A percentile compares a stretch with the other conserved stretches of the same genome.
Evolutionary conservation across 2,329 filamentous ascomycete genomes (phyloP).

Genomic region (Claviceps sp.): DNA sequence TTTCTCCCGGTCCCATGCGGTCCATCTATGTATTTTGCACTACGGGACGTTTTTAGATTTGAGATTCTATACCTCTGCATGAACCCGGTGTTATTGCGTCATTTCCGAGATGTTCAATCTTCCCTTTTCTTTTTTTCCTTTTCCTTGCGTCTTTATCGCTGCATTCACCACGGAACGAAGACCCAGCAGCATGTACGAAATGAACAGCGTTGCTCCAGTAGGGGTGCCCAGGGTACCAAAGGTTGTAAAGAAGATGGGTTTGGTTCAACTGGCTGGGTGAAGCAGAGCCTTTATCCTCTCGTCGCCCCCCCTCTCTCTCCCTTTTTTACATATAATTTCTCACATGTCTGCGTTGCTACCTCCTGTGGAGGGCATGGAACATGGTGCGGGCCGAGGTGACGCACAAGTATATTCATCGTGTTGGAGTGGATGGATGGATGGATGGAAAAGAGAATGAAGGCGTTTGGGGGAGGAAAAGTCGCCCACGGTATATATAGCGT

Average conservation of each 20-base stretch:
- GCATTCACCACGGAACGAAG: neutral
- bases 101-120: conserved; percentile 8
- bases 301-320: too few relatives aligned
- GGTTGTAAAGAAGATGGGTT: neutral
- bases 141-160: neutral
- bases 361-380: too few relatives aligned
- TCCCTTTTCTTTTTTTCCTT: conserved; percentile 1
- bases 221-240: neutral
- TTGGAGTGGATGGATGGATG: too few relatives aligned
- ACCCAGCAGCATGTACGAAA: neutral
- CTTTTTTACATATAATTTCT: too few relatives aligned
- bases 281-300: too few relatives aligned
- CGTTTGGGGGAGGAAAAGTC: too few relatives aligned
- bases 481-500: too few relatives aligned
- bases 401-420: too few relatives aligned
- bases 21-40: conserved; percentile 2
- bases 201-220: neutral
- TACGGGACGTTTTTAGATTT: conserved; percentile 11
- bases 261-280: too few relatives aligned
- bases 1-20: conserved; percentile 4
- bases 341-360: too few relatives aligned
- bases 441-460: too few relatives aligned
- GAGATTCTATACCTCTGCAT: conserved; percentile 13
- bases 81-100: conserved; percentile 12
- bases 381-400: too few relatives aligned